Base-by-base conservation (phyloP, 23 red algal species). In the Gracilaria domingensis region DNA sequence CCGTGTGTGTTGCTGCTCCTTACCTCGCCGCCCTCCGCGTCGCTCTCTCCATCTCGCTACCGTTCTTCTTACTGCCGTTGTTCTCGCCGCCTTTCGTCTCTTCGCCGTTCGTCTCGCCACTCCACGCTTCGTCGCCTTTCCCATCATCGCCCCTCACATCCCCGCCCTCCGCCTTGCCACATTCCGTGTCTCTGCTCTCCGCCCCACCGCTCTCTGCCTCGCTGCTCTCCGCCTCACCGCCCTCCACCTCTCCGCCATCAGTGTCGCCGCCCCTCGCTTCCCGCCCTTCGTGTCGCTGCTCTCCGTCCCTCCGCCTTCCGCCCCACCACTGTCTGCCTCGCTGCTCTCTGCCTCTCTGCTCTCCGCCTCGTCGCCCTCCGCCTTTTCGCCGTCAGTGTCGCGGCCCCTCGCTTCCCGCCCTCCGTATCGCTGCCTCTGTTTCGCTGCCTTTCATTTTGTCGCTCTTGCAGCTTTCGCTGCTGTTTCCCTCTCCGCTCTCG, bases 111-210 rank as follows among this genome's bases (percentile, higher is more conserved):
- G 35, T 33, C 69, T n/a, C 69, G 36, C 29, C 69, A 8, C 69
- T 44, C 1, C 28, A 23, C 35, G 18, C 69, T 30, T 44, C 21
- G 44, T 44, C 3, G 35, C 69, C 1, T 8, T 42, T 44, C 69
- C 28, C 69, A 75, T 44, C n/a, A 8, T 75, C n/a, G n/a, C n/a
- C n/a, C n/a, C n/a, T n/a, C n/a, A n/a, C n/a, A n/a, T n/a, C n/a
- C n/a, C n/a, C n/a, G n/a, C n/a, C n/a, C n/a, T n/a, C n/a, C n/a
- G n/a, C 29, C 69, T 75, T 33, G 18, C 44, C 18, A 23, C 69
- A 21, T 21, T 75, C 69, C 21, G 35, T 44, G 35, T 75, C 69
- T 42, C 69, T 44, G 44, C 36, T 44, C 69, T 75, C 69, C 44
- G 35, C 69, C 69, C 69, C 20, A 75, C 44, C 28, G 17, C 44